These are phyloP conservation scores for Phylloporus arenicola DNA, from an alignment of 768 basidiomycete species.

Conservation along the genomic window DNA sequence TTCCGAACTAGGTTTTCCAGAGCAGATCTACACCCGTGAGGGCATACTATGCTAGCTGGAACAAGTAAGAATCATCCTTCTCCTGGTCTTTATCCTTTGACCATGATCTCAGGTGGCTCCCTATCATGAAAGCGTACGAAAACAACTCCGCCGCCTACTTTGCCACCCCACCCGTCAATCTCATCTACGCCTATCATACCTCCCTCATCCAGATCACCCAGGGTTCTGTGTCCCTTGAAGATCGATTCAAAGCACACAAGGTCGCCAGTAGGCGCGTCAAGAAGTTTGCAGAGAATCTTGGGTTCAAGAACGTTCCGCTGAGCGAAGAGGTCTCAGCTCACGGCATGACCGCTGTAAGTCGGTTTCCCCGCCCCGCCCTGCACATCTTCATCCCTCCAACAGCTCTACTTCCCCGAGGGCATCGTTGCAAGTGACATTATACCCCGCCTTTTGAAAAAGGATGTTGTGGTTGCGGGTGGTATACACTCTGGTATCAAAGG, in stretches of 20 bases:
- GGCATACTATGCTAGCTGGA: constrained; percentile 89
- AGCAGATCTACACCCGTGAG: constrained; percentile 45
- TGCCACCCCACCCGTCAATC: constrained; percentile 92
- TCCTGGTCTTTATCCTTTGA: background rate
- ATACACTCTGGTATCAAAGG: constrained; percentile 80
- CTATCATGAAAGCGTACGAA: constrained; percentile 94
- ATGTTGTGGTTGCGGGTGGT: constrained; percentile 83
- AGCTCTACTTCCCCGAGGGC: constrained; percentile 82
- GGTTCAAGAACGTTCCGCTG: constrained; percentile 68
- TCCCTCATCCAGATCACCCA: constrained; percentile 71
- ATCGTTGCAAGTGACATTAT: constrained; percentile 71
- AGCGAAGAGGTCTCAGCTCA: constrained; percentile 67
- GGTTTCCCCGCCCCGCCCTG: background rate
- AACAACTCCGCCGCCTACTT: constrained; percentile 79
- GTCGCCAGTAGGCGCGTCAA: constrained; percentile 66
- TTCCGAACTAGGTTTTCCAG: constrained; percentile 7
- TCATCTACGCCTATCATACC: constrained; percentile 87
- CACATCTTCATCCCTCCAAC: background rate
- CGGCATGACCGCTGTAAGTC: constrained; percentile 85
- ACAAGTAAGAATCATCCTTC: constrained; percentile 45
- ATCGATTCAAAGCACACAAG: constrained; percentile 74
- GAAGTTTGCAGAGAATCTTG: constrained; percentile 56
- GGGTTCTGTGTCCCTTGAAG: constrained; percentile 57
- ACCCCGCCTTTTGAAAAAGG: constrained; percentile 63
- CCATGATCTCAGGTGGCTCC: constrained; percentile 60